phyloP scores from a whole-genome alignment of 2,329 filamentous ascomycete species.

The Mycogone perniciosa region DNA sequence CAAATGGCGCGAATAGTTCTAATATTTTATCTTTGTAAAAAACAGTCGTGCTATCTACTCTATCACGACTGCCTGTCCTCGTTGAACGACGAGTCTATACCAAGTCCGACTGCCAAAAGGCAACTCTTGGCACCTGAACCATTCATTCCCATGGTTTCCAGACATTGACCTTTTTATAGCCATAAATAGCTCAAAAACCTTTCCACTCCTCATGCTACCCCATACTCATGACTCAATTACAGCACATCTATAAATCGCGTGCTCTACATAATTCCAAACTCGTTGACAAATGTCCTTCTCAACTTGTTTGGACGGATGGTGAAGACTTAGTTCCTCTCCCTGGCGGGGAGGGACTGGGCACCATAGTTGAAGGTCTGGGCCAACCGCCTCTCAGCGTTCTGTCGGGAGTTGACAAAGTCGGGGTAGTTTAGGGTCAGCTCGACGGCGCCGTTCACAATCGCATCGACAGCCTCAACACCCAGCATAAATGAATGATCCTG shows the following conservation, averaged over 20 bases:
- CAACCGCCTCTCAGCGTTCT: slow-evolving; percentile 47
- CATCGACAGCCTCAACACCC: slow-evolving; percentile 86
- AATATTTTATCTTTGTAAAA: slow-evolving; percentile 1
- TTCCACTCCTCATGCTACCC: slow-evolving; percentile 17
- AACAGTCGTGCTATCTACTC: slow-evolving; percentile 8
- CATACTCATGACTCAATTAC: slow-evolving; percentile 21
- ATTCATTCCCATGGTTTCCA: slow-evolving; percentile 17
- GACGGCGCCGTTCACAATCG: slow-evolving; percentile 80
- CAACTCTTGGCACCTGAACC: slow-evolving; percentile 6
- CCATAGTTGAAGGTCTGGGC: slow-evolving; percentile 40
- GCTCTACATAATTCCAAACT: slow-evolving; percentile 8
- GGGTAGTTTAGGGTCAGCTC: slow-evolving; percentile 95
- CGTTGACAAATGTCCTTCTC: neutral
- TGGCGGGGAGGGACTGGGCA: slow-evolving; percentile 23
- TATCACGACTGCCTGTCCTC: slow-evolving; percentile 4
- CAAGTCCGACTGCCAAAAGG: slow-evolving; percentile 9
- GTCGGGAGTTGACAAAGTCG: slow-evolving; percentile 81
- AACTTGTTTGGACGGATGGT: neutral
- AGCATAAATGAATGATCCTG: slow-evolving; percentile 98
- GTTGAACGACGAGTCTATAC: slow-evolving; percentile 8
- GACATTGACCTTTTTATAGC: slow-evolving; percentile 17
- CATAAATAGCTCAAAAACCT: slow-evolving; percentile 16
- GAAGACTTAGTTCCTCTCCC: slow-evolving; percentile 13
- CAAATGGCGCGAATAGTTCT: neutral
- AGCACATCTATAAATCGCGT: slow-evolving; percentile 17